Conservation (phyloP, 2,329 filamentous ascomycete species). For the Penicillium capsulatum region DNA sequence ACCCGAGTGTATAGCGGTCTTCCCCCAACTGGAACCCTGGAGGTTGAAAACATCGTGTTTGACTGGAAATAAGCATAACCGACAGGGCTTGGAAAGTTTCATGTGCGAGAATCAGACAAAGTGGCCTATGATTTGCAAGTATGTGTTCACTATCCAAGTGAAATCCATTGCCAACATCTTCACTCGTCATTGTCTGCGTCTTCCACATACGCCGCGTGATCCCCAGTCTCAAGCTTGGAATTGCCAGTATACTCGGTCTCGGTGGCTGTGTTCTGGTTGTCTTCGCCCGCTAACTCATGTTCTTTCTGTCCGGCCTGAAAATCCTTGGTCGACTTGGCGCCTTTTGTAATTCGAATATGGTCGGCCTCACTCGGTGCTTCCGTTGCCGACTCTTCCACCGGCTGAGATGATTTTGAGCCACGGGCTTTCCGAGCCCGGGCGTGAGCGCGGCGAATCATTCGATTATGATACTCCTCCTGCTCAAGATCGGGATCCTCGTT, state of each 20-base stretch:
- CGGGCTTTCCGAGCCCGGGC: constrained; percentile 14
- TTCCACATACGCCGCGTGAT: constrained; percentile 13
- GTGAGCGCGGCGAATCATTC: constrained; percentile 27
- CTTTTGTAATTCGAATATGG: constrained; percentile 9
- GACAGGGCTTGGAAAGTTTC: no score
- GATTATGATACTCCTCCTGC: constrained; percentile 35
- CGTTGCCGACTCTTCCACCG: constrained; percentile 22
- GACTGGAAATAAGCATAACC: no score
- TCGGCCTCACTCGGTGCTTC: constrained; percentile 26
- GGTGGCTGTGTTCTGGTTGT: constrained; percentile 14
- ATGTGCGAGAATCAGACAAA: no score
- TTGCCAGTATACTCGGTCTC: constrained; percentile 16
- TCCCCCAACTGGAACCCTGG: no score
- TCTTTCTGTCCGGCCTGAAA: not conserved
- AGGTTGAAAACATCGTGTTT: no score
- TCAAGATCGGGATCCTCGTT: constrained; percentile 36
- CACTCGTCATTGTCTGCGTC: constrained; percentile 7
- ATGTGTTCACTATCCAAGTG: no score
- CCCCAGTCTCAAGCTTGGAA: constrained; percentile 5
- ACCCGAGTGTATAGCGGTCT: no score
- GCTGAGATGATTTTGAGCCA: constrained; percentile 12
- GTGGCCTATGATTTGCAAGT: no score
- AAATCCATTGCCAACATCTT: no score
- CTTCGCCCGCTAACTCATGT: constrained; percentile 5
- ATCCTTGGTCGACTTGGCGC: constrained; percentile 23